Evolutionary conservation across 495 filamentous ascomycete genomes (phyloP).

Genomic region (Trypethelium eluteriae): DNA sequence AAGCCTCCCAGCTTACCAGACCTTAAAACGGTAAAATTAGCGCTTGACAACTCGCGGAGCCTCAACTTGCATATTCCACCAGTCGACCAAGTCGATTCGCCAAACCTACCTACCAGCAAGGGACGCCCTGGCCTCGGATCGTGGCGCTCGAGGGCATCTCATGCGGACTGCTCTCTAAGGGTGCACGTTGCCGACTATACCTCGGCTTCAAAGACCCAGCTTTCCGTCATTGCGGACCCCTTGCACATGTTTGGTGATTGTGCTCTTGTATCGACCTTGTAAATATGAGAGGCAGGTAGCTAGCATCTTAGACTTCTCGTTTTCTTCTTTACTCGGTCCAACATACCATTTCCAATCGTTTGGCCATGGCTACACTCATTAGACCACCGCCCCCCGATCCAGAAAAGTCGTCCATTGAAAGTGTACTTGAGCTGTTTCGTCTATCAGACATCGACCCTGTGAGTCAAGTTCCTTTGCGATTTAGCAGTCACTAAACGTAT

Average conservation of each 20-base stretch:
- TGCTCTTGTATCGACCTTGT: not conserved
- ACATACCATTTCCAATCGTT: not conserved
- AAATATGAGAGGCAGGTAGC: not conserved
- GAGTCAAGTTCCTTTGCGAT: slow-evolving; percentile 15
- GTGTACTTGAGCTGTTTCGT: slow-evolving; percentile 74
- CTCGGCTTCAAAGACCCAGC: slow-evolving; percentile 6
- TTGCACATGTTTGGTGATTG: not conserved
- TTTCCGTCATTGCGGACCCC: not conserved
- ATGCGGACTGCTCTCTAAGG: not conserved
- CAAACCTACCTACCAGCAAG: not conserved
- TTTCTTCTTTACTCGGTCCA: not conserved
- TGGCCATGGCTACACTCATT: slow-evolving; percentile 56
- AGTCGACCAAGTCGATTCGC: no score
- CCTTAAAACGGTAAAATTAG: not conserved
- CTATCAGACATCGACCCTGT: slow-evolving; percentile 74
- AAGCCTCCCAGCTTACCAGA: not conserved
- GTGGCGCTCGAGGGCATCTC: not conserved
- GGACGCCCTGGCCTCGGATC: not conserved
- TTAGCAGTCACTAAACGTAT: not conserved
- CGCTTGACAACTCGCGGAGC: not conserved
- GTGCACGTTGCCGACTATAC: slow-evolving; percentile 1
- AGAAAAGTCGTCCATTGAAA: slow-evolving; percentile 76
- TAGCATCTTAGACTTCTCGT: not conserved
- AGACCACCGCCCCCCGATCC: slow-evolving; percentile 63
- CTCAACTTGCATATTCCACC: not conserved